Conservation (phyloP, 2,329 filamentous ascomycete species). For the Cladosporium velox region DNA sequence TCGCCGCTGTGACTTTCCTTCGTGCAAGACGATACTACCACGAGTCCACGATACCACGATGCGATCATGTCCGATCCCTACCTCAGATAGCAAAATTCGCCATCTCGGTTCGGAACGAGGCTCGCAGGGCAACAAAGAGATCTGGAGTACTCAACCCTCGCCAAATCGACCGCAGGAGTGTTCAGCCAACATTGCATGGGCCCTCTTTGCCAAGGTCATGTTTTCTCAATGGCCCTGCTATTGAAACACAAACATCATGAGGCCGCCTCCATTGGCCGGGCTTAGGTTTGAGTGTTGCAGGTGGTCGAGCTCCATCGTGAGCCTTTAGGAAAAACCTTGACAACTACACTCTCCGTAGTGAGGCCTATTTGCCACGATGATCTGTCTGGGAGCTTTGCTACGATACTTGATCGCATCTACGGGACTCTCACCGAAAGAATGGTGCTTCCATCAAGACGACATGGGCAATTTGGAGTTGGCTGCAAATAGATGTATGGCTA, state of each 20-base stretch:
- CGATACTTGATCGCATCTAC: not conserved
- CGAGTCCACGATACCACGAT: not conserved
- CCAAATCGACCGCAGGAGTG: not conserved
- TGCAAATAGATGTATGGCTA: not conserved
- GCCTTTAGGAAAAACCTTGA: not conserved
- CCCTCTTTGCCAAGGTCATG: not conserved
- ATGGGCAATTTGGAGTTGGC: not conserved
- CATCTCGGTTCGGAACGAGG: not conserved
- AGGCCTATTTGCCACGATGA: not conserved
- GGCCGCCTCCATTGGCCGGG: not conserved
- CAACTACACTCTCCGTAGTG: too few relatives aligned
- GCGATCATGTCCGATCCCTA: not conserved
- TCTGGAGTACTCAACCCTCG: not conserved
- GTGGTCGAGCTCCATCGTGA: not conserved
- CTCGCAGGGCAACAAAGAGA: not conserved
- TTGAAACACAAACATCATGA: not conserved
- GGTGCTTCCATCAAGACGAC: not conserved
- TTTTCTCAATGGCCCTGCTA: not conserved
- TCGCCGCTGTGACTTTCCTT: not conserved
- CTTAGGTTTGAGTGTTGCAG: not conserved
- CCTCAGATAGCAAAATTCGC: not conserved
- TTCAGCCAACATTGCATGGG: not conserved
- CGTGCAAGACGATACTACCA: not conserved
- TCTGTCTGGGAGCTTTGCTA: not conserved
- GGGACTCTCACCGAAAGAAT: too few relatives aligned